phyloP scores from a whole-genome alignment of 2,329 filamentous ascomycete genomes.

The Colletotrichum caudatum region DNA sequence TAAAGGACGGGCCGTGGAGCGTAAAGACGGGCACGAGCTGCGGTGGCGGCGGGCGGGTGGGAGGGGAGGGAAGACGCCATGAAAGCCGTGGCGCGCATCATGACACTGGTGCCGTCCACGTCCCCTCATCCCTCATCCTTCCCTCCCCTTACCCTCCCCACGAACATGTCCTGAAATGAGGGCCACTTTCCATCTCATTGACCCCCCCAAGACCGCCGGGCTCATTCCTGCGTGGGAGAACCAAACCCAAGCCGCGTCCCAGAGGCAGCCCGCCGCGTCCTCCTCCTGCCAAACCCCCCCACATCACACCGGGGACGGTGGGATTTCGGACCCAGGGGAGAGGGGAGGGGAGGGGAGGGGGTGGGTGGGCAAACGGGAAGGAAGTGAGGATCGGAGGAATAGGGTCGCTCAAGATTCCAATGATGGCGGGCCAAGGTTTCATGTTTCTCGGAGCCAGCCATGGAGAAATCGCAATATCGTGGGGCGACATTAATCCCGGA shows the following conservation, averaged over 20 bases:
- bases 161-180: no score
- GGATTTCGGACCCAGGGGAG: slow-evolving; percentile 6
- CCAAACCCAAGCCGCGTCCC: slow-evolving; percentile 9
- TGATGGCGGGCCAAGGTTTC: slow-evolving; percentile 20
- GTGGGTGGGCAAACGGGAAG: no score
- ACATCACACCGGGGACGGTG: not conserved
- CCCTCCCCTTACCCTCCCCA: no score
- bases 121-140: not conserved
- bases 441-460: slow-evolving; percentile 17
- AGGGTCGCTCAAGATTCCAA: not conserved
- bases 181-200: not conserved
- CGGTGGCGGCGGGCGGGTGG: not conserved
- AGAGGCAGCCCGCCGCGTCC: slow-evolving; percentile 2
- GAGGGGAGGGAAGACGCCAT: not conserved
- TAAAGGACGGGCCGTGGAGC: slow-evolving; percentile 26
- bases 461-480: slow-evolving; percentile 13
- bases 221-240: slow-evolving; percentile 14
- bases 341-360: no score
- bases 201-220: not conserved
- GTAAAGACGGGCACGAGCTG: not conserved
- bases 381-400: not conserved
- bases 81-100: slow-evolving; percentile 24
- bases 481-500: slow-evolving; percentile 6
- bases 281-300: no score
- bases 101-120: not conserved